Evolutionary conservation across 371 early-diverging fungal genomes (phyloP).

Genomic region (Synchytrium microbalum): DNA sequence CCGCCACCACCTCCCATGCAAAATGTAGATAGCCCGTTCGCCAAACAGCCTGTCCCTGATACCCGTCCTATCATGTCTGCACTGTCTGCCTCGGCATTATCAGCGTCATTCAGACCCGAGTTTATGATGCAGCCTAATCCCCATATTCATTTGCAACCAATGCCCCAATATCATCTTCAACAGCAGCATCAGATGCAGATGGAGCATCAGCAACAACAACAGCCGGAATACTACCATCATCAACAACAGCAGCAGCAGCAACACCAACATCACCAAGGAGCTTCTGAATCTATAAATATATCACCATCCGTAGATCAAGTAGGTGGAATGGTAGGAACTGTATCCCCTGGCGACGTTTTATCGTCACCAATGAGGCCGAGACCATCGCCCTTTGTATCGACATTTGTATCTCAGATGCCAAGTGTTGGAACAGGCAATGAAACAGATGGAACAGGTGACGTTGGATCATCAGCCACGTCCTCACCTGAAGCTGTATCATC

Average conservation of each 20-base stretch:
- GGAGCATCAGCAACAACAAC: background rate
- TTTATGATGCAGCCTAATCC: background rate
- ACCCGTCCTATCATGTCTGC: background rate
- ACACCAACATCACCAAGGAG: background rate
- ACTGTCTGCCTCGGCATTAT: background rate
- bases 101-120: background rate
- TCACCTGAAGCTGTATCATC: background rate
- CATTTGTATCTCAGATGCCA: background rate
- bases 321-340: background rate
- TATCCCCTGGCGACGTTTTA: background rate
- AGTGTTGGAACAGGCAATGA: background rate
- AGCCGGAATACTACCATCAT: too few species aligned
- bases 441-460: background rate
- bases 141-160: too few species aligned
- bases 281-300: background rate
- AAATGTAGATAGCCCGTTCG: constrained; percentile 1
- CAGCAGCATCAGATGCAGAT: background rate
- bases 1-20: background rate
- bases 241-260: too few species aligned
- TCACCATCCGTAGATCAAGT: background rate
- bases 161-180: too few species aligned
- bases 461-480: background rate
- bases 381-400: background rate
- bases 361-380: background rate
- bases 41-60: constrained; percentile 11